phyloP scores from a whole-genome alignment of 345 rosid genomes.

The Trapa incisa region DNA sequence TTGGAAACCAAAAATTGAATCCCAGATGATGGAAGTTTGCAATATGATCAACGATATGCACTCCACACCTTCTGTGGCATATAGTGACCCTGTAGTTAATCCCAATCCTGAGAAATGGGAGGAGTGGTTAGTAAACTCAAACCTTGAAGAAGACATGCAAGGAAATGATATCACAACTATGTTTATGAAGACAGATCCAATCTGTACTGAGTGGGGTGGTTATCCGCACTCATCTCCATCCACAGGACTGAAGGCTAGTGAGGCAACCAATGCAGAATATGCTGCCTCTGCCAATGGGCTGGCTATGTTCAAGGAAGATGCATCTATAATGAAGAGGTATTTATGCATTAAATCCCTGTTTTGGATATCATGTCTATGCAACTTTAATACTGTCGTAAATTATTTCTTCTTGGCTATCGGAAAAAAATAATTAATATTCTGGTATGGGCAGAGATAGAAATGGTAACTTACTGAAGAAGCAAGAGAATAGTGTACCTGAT shows the following conservation, averaged over 20 bases:
- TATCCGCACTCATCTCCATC: conserved; percentile 22
- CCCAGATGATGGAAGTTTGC: too few species aligned
- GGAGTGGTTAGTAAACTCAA: conserved; percentile 57
- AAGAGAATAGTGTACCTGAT: conserved; percentile 40
- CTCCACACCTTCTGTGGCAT: not conserved
- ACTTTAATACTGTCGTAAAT: not conserved
- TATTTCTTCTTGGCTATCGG: not conserved
- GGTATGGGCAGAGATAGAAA: conserved; percentile 38
- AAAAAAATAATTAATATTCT: not conserved
- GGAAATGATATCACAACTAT: conserved; percentile 49
- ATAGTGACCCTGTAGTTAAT: conserved; percentile 32
- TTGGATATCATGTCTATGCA: not conserved
- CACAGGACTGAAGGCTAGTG: conserved; percentile 32
- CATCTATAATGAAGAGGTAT: conserved; percentile 51
- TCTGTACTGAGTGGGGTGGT: conserved; percentile 25
- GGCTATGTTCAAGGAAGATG: conserved; percentile 37
- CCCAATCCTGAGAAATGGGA: conserved; percentile 62
- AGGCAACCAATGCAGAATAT: conserved; percentile 25
- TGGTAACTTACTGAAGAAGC: conserved; percentile 36
- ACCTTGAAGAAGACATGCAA: conserved; percentile 39
- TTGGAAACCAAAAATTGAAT: too few species aligned
- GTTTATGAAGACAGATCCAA: conserved; percentile 35
- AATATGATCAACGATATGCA: too few species aligned
- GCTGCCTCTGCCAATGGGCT: conserved; percentile 31
- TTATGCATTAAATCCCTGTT: not conserved